Evolutionary conservation across 352 stramenopile species (phyloP).

Genomic region (Phytopythium montanum): DNA sequence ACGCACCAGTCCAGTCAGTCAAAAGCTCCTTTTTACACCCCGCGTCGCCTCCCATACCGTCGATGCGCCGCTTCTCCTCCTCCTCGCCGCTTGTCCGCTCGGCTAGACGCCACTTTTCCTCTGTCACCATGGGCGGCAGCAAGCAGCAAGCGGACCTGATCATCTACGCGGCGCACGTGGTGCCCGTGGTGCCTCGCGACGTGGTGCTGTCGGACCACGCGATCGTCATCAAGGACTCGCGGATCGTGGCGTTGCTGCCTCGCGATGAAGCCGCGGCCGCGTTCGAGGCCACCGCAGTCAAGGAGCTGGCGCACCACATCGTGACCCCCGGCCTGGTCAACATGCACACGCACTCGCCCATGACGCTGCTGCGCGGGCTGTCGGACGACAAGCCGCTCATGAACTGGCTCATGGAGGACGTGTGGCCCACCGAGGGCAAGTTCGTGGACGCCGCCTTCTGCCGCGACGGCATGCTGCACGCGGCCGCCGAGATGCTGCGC

Average conservation of each 20-base stretch:
- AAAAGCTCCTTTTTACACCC: background rate
- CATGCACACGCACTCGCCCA: constrained; percentile 81
- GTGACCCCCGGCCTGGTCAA: constrained; percentile 87
- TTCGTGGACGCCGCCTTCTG: constrained; percentile 78
- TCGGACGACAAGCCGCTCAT: constrained; percentile 84
- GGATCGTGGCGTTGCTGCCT: constrained; percentile 78
- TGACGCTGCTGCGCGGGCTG: constrained; percentile 84
- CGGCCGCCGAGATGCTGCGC: constrained; percentile 87
- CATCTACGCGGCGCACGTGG: constrained; percentile 70
- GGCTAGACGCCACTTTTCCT: constrained; percentile 2
- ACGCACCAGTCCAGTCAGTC: background rate
- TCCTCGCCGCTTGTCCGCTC: background rate
- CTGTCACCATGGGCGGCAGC: constrained; percentile 12
- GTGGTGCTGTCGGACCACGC: constrained; percentile 73
- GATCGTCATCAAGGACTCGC: constrained; percentile 58
- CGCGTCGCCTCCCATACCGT: background rate
- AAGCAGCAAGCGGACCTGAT: constrained; percentile 59
- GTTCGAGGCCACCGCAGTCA: constrained; percentile 39
- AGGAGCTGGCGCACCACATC: constrained; percentile 62
- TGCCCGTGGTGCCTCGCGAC: constrained; percentile 75
- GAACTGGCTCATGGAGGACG: constrained; percentile 82
- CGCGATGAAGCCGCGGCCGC: constrained; percentile 38
- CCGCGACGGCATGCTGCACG: constrained; percentile 64
- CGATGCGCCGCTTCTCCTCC: background rate
- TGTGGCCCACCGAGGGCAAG: constrained; percentile 81